A percentile compares a stretch with the other conserved stretches of the same genome.
Conservation (phyloP, 768 basidiomycete genomes). For the Austroboletus eburneus region DNA sequence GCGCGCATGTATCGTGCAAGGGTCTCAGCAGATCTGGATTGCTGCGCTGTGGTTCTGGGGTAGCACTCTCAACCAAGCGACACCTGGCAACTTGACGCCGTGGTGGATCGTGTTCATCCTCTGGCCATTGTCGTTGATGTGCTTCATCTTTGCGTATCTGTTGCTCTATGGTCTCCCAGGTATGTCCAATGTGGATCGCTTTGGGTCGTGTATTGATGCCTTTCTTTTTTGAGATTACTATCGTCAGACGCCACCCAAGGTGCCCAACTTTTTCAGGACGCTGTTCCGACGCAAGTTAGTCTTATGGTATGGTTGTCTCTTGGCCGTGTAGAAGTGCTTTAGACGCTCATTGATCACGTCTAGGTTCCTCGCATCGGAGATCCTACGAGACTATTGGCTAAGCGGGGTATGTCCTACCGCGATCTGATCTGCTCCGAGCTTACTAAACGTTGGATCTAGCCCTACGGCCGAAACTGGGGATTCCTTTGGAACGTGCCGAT, state of each 20-base stretch:
- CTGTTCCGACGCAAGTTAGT: conserved; percentile 89
- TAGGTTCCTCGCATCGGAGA: conserved; percentile 83
- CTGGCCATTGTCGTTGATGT: conserved; percentile 79
- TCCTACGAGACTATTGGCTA: conserved; percentile 90
- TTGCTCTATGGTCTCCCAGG: conserved; percentile 87
- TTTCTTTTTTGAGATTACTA: conserved; percentile 60
- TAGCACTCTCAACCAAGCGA: conserved; percentile 59
- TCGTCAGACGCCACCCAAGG: conserved; percentile 89
- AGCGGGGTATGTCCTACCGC: conserved; percentile 80
- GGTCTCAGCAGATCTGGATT: conserved; percentile 94
- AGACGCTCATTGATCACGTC: neutral
- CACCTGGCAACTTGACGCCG: conserved; percentile 55
- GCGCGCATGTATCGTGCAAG: conserved; percentile 90
- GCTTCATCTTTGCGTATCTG: conserved; percentile 74
- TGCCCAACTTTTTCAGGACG: conserved; percentile 87
- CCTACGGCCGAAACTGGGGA: conserved; percentile 91
- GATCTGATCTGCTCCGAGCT: no score
- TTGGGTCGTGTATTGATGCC: no score
- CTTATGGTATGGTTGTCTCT: conserved; percentile 51
- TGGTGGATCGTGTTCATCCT: conserved; percentile 81
- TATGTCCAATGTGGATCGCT: no score
- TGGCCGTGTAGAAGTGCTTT: neutral
- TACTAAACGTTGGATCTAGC: conserved; percentile 39
- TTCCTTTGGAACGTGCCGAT: conserved; percentile 88
- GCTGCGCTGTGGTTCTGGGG: conserved; percentile 98